Evolutionary conservation across 805 yeast genomes (phyloP).

Genomic region (Lipomyces orientalis): DNA sequence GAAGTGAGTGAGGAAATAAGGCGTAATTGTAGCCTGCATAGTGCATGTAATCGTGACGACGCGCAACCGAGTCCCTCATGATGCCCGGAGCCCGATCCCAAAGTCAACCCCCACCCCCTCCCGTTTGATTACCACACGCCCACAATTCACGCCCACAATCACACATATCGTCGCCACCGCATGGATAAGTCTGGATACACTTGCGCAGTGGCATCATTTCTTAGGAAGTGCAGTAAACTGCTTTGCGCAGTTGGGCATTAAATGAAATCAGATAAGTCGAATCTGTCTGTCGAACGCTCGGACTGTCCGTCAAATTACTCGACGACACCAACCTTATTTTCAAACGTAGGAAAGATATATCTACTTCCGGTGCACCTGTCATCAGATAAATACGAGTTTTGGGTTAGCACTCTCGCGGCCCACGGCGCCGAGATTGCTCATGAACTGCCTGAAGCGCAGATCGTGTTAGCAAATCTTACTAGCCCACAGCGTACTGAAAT

Average conservation of each 20-base stretch:
- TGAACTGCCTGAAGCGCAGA: conserved; percentile 7
- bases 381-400: not conserved
- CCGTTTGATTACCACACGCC: too few relatives aligned
- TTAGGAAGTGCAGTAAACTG: not conserved
- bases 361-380: conserved; percentile 30
- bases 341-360: conserved; percentile 13
- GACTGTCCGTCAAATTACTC: not conserved
- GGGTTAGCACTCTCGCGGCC: not conserved
- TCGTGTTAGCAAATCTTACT: conserved; percentile 19
- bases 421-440: conserved; percentile 13
- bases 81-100: too few relatives aligned
- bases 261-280: not conserved
- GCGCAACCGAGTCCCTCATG: too few relatives aligned
- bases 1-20: too few relatives aligned
- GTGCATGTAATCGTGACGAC: too few relatives aligned
- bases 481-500: conserved; percentile 18
- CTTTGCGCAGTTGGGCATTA: not conserved
- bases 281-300: not conserved
- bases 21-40: too few relatives aligned
- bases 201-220: not conserved
- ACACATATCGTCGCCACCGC: not conserved
- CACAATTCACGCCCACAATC: not conserved
- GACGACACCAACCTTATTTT: conserved; percentile 4
- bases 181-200: not conserved
- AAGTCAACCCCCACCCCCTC: too few relatives aligned